These are phyloP conservation scores for Termitomyces heimii DNA, from an alignment of 768 basidiomycete species.

Conservation along the genomic window DNA sequence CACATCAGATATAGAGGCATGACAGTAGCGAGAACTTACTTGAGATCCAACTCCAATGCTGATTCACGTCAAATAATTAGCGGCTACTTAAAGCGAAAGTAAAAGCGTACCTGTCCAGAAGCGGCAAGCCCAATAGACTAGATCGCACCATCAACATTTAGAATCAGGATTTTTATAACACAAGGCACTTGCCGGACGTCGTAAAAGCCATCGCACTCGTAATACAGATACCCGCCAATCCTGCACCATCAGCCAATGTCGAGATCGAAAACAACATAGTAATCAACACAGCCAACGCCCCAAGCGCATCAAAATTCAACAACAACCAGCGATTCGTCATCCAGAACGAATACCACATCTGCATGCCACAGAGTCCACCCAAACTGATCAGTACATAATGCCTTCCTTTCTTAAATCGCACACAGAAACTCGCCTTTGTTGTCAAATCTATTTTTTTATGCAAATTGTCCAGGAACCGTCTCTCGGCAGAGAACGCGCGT, in stretches of 20 bases:
- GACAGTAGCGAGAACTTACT: conserved; percentile 38
- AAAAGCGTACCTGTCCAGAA: conserved; percentile 34
- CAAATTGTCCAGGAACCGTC: conserved; percentile 67
- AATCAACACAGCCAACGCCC: conserved; percentile 64
- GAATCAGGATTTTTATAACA: neutral
- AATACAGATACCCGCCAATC: conserved; percentile 68
- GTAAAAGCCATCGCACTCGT: conserved; percentile 60
- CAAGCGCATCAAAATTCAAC: conserved; percentile 76
- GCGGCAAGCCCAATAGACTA: conserved; percentile 48
- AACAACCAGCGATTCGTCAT: conserved; percentile 88
- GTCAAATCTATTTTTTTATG: conserved; percentile 72
- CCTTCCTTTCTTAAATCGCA: neutral
- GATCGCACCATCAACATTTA: neutral
- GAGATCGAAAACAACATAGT: conserved; percentile 76
- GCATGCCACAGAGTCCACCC: neutral
- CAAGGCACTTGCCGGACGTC: conserved; percentile 25
- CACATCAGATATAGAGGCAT: neutral
- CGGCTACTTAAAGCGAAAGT: neutral
- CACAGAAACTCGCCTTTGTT: conserved; percentile 47
- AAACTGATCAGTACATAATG: neutral
- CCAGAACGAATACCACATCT: conserved; percentile 89
- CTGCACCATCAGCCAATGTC: conserved; percentile 45
- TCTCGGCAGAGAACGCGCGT: conserved; percentile 83
- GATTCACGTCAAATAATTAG: conserved; percentile 27
- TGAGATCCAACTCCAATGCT: conserved; percentile 68